A percentile compares a stretch with the other conserved stretches of the same genome.
phyloP scores from a whole-genome alignment of 2,329 filamentous ascomycete genomes.

The Thelonectria discophora region DNA sequence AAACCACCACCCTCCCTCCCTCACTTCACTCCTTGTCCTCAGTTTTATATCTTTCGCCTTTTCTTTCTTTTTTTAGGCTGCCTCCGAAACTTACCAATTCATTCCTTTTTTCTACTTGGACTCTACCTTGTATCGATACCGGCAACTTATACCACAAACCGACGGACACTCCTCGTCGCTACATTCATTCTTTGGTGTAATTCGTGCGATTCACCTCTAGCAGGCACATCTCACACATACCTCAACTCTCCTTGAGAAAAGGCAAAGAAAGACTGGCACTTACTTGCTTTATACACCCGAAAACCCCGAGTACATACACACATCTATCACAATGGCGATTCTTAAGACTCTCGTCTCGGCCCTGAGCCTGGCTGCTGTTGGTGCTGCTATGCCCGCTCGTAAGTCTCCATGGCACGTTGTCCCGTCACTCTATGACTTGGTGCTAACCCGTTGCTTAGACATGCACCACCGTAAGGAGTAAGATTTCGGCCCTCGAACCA shows the following conservation, averaged over 20 bases:
- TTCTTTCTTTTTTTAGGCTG: slow-evolving; percentile 25
- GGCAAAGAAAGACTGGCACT: slow-evolving; percentile 3
- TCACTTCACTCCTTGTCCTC: slow-evolving; percentile 8
- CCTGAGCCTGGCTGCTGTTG: slow-evolving; percentile 35
- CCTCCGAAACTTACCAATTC: not conserved
- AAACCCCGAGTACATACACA: not conserved
- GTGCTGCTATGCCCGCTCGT: slow-evolving; percentile 39
- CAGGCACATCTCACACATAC: not conserved
- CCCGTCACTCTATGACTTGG: not conserved
- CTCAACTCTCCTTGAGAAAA: slow-evolving; percentile 24
- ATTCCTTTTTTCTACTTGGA: not conserved
- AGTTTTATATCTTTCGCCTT: slow-evolving; percentile 19
- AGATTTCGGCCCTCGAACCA: not conserved
- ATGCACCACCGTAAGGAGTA: slow-evolving; percentile 26
- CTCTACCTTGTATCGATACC: not conserved
- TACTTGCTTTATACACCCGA: not conserved
- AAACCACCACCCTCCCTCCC: not conserved
- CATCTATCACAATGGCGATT: slow-evolving; percentile 30
- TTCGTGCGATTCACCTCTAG: not conserved
- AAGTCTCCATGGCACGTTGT: slow-evolving; percentile 9
- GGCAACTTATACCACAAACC: not conserved
- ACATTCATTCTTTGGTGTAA: not conserved
- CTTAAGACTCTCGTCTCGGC: slow-evolving; percentile 37
- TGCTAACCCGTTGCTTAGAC: not conserved
- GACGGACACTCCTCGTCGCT: not conserved